phyloP scores from a whole-genome alignment of 1,284 basidiomycete genomes.

The Papiliotrema fonsecae region DNA sequence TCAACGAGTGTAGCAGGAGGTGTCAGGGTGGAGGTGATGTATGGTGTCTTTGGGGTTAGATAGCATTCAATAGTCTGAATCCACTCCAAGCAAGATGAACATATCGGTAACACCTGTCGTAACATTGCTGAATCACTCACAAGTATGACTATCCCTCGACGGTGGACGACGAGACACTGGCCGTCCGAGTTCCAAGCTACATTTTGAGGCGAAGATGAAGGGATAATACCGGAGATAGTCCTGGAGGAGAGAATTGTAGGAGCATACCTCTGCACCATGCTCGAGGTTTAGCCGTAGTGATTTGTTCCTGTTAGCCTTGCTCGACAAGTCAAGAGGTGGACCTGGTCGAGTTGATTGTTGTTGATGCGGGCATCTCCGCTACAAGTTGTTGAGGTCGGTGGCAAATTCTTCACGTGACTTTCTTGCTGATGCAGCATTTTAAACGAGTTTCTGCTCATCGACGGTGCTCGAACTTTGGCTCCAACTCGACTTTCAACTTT shows the following conservation, averaged over 20 bases:
- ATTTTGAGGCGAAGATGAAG: slow-evolving; percentile 15
- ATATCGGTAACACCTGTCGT: not conserved
- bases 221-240: slow-evolving; percentile 8
- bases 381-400: too few species aligned
- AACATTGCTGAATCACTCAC: slow-evolving; percentile 5
- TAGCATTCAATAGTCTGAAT: not conserved
- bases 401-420: too few species aligned
- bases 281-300: too few species aligned
- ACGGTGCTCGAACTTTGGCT: not conserved
- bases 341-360: too few species aligned
- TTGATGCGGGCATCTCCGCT: too few species aligned
- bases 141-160: slow-evolving; percentile 24
- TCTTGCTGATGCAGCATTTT: too few species aligned
- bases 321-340: too few species aligned
- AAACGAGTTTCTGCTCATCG: too few species aligned
- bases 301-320: too few species aligned
- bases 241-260: slow-evolving; percentile 14
- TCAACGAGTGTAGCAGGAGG: slow-evolving; percentile 25
- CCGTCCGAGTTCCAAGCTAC: slow-evolving; percentile 40
- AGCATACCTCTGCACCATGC: not conserved
- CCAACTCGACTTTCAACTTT: not conserved
- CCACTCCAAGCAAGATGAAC: too few species aligned
- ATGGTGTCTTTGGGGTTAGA: slow-evolving; percentile 27
- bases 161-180: slow-evolving; percentile 32
- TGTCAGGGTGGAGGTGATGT: slow-evolving; percentile 22